Conservation (phyloP, 176 grass and related monocot genomes). For the Melocanna baccifera region DNA sequence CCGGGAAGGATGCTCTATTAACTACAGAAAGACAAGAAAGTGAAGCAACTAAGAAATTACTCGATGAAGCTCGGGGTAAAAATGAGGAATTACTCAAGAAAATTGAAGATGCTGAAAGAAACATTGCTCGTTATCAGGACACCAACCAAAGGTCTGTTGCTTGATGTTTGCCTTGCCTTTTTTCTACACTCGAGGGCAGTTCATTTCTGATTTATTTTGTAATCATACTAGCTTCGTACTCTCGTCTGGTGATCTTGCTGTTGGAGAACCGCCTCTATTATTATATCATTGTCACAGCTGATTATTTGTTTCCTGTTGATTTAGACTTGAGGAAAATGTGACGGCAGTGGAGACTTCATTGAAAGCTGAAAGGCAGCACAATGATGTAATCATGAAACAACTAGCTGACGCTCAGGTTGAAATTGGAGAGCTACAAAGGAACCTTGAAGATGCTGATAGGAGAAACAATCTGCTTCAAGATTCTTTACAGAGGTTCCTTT, state of each 20-base stretch:
- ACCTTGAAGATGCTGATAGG: slow-evolving; percentile 55
- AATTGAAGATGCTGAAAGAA: slow-evolving; percentile 58
- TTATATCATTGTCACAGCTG: not conserved
- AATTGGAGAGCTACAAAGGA: slow-evolving; percentile 53
- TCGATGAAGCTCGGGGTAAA: slow-evolving; percentile 50
- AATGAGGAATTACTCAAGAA: slow-evolving; percentile 51
- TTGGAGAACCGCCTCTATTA: slow-evolving; percentile 28
- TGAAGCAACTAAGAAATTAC: slow-evolving; percentile 59
- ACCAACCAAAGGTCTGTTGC: slow-evolving; percentile 50
- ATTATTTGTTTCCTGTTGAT: slow-evolving; percentile 35
- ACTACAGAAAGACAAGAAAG: slow-evolving; percentile 51
- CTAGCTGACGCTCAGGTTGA: slow-evolving; percentile 44
- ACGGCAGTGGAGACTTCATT: slow-evolving; percentile 47
- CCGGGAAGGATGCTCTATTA: slow-evolving; percentile 57
- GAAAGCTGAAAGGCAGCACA: slow-evolving; percentile 51
- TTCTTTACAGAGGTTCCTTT: slow-evolving; percentile 48
- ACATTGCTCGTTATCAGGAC: slow-evolving; percentile 52
- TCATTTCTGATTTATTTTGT: slow-evolving; percentile 25
- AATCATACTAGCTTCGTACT: not conserved
- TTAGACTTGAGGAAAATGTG: slow-evolving; percentile 54
- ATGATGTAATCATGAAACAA: slow-evolving; percentile 46
- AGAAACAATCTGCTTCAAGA: slow-evolving; percentile 60
- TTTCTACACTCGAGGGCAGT: slow-evolving; percentile 6
- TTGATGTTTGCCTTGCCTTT: slow-evolving; percentile 17
- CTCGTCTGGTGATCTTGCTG: slow-evolving; percentile 8